Base-by-base conservation (phyloP, 2,329 filamentous ascomycete species). In the Podosphaera aphanis region DNA sequence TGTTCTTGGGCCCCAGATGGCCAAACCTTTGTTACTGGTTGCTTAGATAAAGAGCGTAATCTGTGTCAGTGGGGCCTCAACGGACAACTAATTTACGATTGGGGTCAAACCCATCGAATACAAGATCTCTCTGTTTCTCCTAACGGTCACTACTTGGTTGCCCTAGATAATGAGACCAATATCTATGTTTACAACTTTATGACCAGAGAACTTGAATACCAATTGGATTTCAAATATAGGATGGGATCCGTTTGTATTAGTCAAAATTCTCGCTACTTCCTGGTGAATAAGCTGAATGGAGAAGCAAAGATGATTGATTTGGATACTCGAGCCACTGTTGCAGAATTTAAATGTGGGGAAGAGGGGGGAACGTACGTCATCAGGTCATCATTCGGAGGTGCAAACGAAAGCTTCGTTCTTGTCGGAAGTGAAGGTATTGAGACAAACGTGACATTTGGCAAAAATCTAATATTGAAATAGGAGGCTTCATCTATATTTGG, bases 1-100 rank as follows among this genome's bases (percentile, higher is more conserved):
- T 92, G 85, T 48, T 80, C 83, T n/a, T 98, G 90, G 88, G 71
- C 81, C 5, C 71, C 77, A 0, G 80, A 93, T 56, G 79, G 79
- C 37, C 65, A 74, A 50, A 76, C 74, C 0, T 86, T 95, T 54
- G 72, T 93, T 37, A 77, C 86, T 1, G 83, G 81, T 2, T 79
- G 80, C 7, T 71, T 92, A 27, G 80, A 86, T 53, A 71, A 70
- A 47, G 65, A 66, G 8, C 67, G 69, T 20, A 73, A 80, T 36
- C 63, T 93, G 15, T 76, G 75, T 45, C 74, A 82, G 44, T 90
- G 81, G 74, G 73, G 74, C 52, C 61, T 79, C 4, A 63, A 69
- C 2, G 79, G 79, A 18, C 67, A 76, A 11, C 65, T 67, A 42
- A 56, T 79, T 8, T 69, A 74, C 55, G 73, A 74, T 38, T 88